Evolutionary conservation across 257 asterid species (phyloP).

Genomic region (Solanum corneliomulleri): DNA sequence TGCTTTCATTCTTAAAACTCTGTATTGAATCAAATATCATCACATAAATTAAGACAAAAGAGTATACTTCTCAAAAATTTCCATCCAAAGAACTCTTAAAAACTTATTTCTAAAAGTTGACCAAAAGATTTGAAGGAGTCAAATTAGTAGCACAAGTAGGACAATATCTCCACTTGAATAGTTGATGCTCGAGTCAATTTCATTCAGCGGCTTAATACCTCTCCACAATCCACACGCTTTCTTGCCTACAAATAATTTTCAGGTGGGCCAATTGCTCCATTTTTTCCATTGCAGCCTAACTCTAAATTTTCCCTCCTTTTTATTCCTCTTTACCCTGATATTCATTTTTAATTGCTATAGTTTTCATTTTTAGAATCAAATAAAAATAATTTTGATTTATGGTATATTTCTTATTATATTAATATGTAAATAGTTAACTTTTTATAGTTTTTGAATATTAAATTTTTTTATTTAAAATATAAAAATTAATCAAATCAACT

Average conservation of each 20-base stretch:
- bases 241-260: not conserved
- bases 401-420: too few relatives aligned
- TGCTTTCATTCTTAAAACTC: accelerated
- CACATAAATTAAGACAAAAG: not conserved
- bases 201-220: not conserved
- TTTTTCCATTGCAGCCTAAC: not conserved
- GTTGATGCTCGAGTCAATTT: not conserved
- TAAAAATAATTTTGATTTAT: too few relatives aligned
- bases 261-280: not conserved
- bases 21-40: not conserved
- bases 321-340: not conserved
- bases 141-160: not conserved
- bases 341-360: too few relatives aligned
- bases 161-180: not conserved
- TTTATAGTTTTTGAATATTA: too few relatives aligned
- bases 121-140: not conserved
- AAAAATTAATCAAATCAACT: too few relatives aligned
- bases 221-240: not conserved
- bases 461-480: too few relatives aligned
- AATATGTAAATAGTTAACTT: too few relatives aligned
- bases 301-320: not conserved
- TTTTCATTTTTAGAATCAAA: too few relatives aligned
- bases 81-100: not conserved
- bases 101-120: not conserved
- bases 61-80: not conserved